Base-by-base conservation (phyloP, 108 stramenopile genomes). In the Conticribra guillardii region DNA sequence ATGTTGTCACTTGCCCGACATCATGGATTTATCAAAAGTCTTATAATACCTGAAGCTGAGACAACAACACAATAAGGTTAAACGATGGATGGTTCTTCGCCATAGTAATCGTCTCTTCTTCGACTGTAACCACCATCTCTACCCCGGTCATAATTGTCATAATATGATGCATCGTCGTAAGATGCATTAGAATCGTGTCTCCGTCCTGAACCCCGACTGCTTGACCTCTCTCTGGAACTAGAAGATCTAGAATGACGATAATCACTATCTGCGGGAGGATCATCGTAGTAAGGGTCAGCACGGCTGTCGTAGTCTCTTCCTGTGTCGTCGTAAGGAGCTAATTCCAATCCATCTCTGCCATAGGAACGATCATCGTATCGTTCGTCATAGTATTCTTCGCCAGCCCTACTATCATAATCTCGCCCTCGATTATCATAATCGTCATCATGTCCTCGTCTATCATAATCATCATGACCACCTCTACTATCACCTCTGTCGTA, bases 351-450 rank as follows among this genome's bases (percentile, higher is more conserved):
- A 59, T 26, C 22, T 50, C 32, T 23, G 17, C 23, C 21, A 30
- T 73, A 64, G 22, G 17, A 22, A 30, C 51, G 45, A 44, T 73
- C 62, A 56, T 57, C 62, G 18, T 49, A 21, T 17, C 37, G 49
- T 24, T 30, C 19, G 24, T 59, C 58, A 22, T 53, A 32, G 19
- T 65, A 65, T 34, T 17, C 33, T 9, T 65, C 51, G 3, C 33
- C 64, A 22, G 33, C 64, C 23, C 50, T 31, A 23, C 64, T 65
- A 27, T 65, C 51, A 34, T 65, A 65, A 15, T 47, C 64, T 8
- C 16, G 4, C 5, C 48, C 48, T 15, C 18, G 50, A 28, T 53
- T 49, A 33, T 65, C 64, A 2, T 65, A 41, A 11, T 41, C 37
- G 51, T 53, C 45, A 47, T 49, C 30, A 22, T 65, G 11, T 53